Percentiles rank a stretch among this genome's conserved stretches.
These are phyloP conservation scores for Suillus subalutaceus DNA, from an alignment of 768 basidiomycete genomes.

Conservation along the genomic window DNA sequence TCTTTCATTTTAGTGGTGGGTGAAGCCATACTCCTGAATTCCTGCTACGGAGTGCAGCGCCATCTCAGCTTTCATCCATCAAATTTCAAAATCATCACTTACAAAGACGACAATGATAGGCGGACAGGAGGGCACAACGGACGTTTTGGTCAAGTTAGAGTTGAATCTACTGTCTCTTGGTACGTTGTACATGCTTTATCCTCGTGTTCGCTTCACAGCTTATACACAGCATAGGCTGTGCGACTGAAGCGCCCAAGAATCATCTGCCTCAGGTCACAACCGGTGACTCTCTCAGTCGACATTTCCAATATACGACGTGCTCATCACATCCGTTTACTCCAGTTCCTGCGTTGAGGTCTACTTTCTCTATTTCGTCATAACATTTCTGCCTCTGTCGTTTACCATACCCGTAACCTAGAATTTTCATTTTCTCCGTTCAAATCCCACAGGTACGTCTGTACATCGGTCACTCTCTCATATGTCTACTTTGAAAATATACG, in stretches of 20 bases:
- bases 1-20: neutral
- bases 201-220: neutral
- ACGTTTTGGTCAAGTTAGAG: neutral
- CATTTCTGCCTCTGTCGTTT: too few species aligned
- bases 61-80: neutral
- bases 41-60: neutral
- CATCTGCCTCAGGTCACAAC: neutral
- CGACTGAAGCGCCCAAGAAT: neutral
- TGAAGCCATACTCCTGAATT: neutral
- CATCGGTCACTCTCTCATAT: too few species aligned
- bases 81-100: neutral
- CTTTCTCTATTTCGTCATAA: too few species aligned
- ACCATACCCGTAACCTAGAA: too few species aligned
- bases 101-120: neutral
- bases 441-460: too few species aligned
- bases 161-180: neutral
- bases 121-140: neutral
- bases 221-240: neutral
- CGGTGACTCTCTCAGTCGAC: too few species aligned
- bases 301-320: too few species aligned
- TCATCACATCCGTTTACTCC: too few species aligned
- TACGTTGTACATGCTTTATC: neutral
- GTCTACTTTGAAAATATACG: too few species aligned
- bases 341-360: too few species aligned
- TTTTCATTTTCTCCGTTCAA: too few species aligned